Base-by-base conservation (phyloP, 495 filamentous ascomycete species). In the Rhizodiscina lignyota region DNA sequence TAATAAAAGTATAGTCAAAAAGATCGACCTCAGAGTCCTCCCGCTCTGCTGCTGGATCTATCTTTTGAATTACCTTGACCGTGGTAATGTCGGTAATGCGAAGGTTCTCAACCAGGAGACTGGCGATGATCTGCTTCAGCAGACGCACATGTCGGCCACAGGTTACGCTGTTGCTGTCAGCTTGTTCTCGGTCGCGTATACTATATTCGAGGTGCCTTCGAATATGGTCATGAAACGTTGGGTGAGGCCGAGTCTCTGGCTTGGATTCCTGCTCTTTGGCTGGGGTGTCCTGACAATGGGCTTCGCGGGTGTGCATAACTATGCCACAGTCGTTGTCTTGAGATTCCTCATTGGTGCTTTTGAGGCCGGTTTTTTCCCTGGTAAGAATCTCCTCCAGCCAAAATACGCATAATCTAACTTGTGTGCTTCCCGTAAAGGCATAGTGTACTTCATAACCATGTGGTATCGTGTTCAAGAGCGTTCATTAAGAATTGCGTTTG, bases 281-380 rank as follows among this genome's bases (percentile, higher is more conserved):
- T 37, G 35, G 35, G 35, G 35, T 27, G 24, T 27, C 13, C 13
- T 6, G 8, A 27, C 13, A 6, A 27, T 27, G 24, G 24, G 24
- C 13, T 13, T 35, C 30, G 37, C 19, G 32, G n/a, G n/a, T n/a
- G n/a, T n/a, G n/a, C 24, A n/a, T 27, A 27, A 27, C 13, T 27
- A 13, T 6, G 19, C 18, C 5, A 17, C 30, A 6, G 12, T 37
- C 13, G 37, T 15, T 19, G 17, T 10, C 8, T 17, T 39, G 11
- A 10, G 37, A 15, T 22, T 39, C 10, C 20, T 35, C 4, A 5
- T 35, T 30, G 37, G 37, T 5, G 23, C 22, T 13, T 21, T 35
- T 20, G 37, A 35, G 20, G 30, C 29, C n/a, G 54, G 54, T 2
- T 24, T 54, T 4, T 56, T 54, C 36, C 54, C 54, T 10, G 54